These are phyloP conservation scores for Forsythia suspensa DNA, from an alignment of 257 asterid genomes.

Conservation along the genomic window DNA sequence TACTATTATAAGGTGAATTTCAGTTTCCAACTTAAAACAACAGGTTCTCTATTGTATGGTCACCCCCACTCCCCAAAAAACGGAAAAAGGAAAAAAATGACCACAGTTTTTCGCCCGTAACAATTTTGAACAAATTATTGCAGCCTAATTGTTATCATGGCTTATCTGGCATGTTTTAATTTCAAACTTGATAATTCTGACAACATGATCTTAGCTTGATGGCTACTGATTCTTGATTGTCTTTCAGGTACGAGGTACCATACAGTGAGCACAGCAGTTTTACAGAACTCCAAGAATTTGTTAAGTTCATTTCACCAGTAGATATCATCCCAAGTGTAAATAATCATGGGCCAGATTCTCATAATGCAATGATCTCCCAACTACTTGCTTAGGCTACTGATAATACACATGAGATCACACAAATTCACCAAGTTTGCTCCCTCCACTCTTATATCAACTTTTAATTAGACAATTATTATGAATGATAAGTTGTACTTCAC, in stretches of 20 bases:
- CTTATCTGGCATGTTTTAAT: background rate
- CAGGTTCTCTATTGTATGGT: too few species aligned
- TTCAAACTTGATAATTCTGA: background rate
- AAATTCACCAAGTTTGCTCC: background rate
- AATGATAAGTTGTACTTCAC: background rate
- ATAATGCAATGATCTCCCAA: conserved; percentile 66
- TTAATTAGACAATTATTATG: background rate
- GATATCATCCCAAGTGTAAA: conserved; percentile 87
- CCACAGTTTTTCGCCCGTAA: too few species aligned
- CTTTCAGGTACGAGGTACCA: conserved; percentile 89
- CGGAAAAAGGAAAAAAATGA: too few species aligned
- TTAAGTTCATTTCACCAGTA: conserved; percentile 68
- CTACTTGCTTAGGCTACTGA: conserved; percentile 45
- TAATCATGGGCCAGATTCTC: conserved; percentile 75
- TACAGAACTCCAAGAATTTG: conserved; percentile 80
- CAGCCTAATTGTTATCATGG: background rate
- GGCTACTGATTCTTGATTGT: background rate
- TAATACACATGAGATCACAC: background rate
- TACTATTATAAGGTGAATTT: conserved; percentile 72
- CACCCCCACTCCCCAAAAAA: too few species aligned
- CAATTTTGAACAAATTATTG: background rate
- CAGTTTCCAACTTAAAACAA: too few species aligned
- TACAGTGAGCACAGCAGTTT: conserved; percentile 95
- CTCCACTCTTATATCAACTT: background rate
- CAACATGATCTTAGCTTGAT: too few species aligned